phyloP scores from a whole-genome alignment of 441 rosid genomes.

The Eutrema salsugineum region DNA sequence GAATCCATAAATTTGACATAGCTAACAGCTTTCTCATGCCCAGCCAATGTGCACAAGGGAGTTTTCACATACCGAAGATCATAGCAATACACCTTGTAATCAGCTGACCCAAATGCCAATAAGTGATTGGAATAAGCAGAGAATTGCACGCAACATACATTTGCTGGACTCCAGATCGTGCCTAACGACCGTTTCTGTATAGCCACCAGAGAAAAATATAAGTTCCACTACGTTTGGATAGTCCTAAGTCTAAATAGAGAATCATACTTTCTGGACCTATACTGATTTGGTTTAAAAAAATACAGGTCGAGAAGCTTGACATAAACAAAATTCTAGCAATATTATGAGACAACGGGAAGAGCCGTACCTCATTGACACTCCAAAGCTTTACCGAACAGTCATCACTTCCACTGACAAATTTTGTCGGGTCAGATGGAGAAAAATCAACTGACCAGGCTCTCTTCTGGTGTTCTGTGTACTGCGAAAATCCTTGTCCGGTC shows the following conservation, averaged over 20 bases:
- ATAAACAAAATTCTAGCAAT: neutral
- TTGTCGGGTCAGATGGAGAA: slow-evolving; percentile 63
- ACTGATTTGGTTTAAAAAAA: neutral
- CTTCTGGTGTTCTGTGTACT: slow-evolving; percentile 64
- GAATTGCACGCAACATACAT: slow-evolving; percentile 77
- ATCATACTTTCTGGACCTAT: neutral
- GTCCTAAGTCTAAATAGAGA: neutral
- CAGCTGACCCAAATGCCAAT: slow-evolving; percentile 77
- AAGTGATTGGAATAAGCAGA: slow-evolving; percentile 55
- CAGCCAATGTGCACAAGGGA: slow-evolving; percentile 69
- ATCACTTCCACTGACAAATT: slow-evolving; percentile 87
- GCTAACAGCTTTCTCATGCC: slow-evolving; percentile 84
- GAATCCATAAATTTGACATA: slow-evolving; percentile 79
- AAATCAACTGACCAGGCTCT: slow-evolving; percentile 93
- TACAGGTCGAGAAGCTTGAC: neutral
- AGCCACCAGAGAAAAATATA: slow-evolving; percentile 5
- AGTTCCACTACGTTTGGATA: neutral
- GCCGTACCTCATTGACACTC: slow-evolving; percentile 69
- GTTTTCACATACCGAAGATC: slow-evolving; percentile 69
- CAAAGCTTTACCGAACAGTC: slow-evolving; percentile 85
- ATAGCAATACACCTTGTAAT: slow-evolving; percentile 69
- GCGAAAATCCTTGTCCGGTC: slow-evolving; percentile 69
- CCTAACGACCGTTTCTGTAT: slow-evolving; percentile 59
- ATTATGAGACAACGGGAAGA: slow-evolving; percentile 21
- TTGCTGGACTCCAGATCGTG: slow-evolving; percentile 67